Evolutionary conservation across 1,284 basidiomycete genomes (phyloP).

Genomic region (Sanghuangporus baumii): DNA sequence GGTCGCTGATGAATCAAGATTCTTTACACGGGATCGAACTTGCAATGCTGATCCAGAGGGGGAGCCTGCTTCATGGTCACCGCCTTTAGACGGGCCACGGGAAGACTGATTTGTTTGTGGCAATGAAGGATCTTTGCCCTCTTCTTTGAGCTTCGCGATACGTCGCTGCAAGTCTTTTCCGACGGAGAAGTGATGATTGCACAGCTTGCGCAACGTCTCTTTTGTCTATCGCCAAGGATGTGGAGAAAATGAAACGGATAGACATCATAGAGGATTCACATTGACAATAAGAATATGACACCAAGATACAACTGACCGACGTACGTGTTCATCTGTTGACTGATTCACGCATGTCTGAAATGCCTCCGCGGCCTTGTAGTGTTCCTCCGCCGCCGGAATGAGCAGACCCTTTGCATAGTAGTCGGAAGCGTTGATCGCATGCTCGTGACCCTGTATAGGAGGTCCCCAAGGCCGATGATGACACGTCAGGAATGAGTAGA

Average conservation of each 20-base stretch:
- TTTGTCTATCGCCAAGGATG: slow-evolving; percentile 47
- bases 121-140: slow-evolving; percentile 66
- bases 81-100: slow-evolving; percentile 16
- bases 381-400: slow-evolving; percentile 59
- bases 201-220: slow-evolving; percentile 65
- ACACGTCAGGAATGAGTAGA: background rate
- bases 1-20: slow-evolving; percentile 61
- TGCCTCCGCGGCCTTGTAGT: slow-evolving; percentile 64
- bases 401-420: slow-evolving; percentile 55
- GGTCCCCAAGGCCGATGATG: background rate
- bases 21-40: slow-evolving; percentile 28
- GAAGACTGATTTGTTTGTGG: slow-evolving; percentile 31
- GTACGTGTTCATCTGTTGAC: slow-evolving; percentile 64
- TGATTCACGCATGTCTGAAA: slow-evolving; percentile 65
- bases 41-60: slow-evolving; percentile 13
- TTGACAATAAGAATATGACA: slow-evolving; percentile 10
- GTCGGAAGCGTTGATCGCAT: slow-evolving; percentile 75
- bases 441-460: slow-evolving; percentile 62
- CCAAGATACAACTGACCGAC: slow-evolving; percentile 20
- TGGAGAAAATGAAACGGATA: slow-evolving; percentile 12
- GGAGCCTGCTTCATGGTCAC: background rate
- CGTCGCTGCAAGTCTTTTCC: slow-evolving; percentile 63
- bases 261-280: slow-evolving; percentile 15
- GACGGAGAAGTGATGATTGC: slow-evolving; percentile 64
- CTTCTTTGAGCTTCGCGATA: slow-evolving; percentile 61